Percentiles rank a stretch among this genome's conserved stretches.
Evolutionary conservation across 2,329 filamentous ascomycete species (phyloP).

Genomic region (Ophiocordyceps robertsii): DNA sequence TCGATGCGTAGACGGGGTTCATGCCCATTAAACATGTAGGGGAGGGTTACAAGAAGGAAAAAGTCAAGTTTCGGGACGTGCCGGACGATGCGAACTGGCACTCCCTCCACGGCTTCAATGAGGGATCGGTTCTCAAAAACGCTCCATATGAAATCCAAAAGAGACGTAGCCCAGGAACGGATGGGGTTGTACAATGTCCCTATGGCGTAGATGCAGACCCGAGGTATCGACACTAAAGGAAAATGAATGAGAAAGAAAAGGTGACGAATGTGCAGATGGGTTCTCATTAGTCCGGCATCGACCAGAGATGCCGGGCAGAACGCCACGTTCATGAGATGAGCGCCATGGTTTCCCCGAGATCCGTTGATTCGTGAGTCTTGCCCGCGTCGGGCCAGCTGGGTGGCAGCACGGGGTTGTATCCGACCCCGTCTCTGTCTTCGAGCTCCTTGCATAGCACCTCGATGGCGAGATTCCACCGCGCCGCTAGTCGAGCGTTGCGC

Average conservation of each 20-base stretch:
- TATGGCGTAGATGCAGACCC: neutral
- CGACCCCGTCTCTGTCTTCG: slow-evolving; percentile 27
- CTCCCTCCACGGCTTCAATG: too few relatives aligned
- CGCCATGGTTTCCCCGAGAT: neutral
- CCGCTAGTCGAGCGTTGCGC: slow-evolving; percentile 29
- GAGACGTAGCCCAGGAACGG: neutral
- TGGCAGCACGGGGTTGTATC: slow-evolving; percentile 23
- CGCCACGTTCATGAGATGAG: neutral
- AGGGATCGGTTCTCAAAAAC: too few relatives aligned
- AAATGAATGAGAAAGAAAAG: neutral
- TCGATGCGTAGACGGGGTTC: too few relatives aligned
- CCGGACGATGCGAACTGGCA: too few relatives aligned
- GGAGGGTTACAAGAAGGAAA: too few relatives aligned
- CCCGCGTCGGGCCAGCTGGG: slow-evolving; percentile 16
- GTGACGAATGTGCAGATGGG: neutral
- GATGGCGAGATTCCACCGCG: slow-evolving; percentile 38
- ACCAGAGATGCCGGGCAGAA: neutral
- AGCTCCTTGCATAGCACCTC: slow-evolving; percentile 41
- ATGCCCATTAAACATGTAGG: too few relatives aligned
- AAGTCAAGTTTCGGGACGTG: too few relatives aligned
- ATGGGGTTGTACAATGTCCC: neutral
- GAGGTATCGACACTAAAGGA: neutral
- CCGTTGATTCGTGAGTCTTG: neutral
- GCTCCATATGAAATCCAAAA: too few relatives aligned
- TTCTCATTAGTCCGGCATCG: neutral